Evolutionary conservation across 139 green algal genomes (phyloP).

Genomic region (Trebouxia sp.): DNA sequence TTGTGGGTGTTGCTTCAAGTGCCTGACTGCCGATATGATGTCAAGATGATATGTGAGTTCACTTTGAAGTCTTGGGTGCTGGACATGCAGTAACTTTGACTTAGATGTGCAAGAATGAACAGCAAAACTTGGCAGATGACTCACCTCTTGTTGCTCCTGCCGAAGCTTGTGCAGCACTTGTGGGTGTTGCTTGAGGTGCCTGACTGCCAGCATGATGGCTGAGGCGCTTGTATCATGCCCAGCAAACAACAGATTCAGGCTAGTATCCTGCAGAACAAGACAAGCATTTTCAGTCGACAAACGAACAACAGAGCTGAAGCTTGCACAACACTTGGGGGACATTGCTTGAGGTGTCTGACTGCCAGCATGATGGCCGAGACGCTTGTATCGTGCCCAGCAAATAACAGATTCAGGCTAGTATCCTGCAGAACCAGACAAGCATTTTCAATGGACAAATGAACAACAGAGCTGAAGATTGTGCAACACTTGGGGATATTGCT

Average conservation of each 20-base stretch:
- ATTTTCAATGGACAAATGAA: background rate
- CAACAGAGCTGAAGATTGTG: background rate
- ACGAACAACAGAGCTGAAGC: background rate
- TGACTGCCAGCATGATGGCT: background rate
- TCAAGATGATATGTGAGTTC: background rate
- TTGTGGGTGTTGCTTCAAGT: background rate
- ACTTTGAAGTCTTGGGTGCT: background rate
- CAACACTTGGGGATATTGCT: background rate
- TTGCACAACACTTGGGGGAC: background rate
- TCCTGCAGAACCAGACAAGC: background rate
- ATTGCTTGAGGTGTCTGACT: background rate
- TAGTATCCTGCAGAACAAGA: background rate
- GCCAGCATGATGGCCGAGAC: background rate
- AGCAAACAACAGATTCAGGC: slow-evolving; percentile 28
- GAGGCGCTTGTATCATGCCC: slow-evolving; percentile 27
- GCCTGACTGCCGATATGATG: background rate
- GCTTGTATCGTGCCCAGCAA: slow-evolving; percentile 30
- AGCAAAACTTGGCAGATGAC: background rate
- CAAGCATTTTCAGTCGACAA: background rate
- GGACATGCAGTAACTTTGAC: background rate
- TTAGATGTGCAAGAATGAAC: background rate
- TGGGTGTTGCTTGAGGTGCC: slow-evolving; percentile 8
- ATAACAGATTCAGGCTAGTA: slow-evolving; percentile 14
- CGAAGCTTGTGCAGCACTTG: slow-evolving; percentile 12
- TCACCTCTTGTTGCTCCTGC: slow-evolving; percentile 9